Percentiles rank a stretch among this genome's conserved stretches.
phyloP scores from a whole-genome alignment of 768 basidiomycete genomes.

The Lyophyllum shimeji region DNA sequence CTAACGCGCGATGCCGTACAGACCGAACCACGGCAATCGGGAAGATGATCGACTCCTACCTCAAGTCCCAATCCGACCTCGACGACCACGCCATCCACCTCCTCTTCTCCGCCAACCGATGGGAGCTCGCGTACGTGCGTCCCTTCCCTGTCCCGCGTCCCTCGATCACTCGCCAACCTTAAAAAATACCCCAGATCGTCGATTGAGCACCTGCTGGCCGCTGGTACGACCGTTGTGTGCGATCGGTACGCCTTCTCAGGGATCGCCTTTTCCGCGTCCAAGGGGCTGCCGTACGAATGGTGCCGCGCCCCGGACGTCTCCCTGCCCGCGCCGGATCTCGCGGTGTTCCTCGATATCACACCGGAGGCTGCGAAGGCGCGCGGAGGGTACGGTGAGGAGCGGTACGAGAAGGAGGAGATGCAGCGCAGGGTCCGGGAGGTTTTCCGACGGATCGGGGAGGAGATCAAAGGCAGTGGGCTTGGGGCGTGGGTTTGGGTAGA shows the following conservation, averaged over 20 bases:
- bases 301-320: conserved; percentile 83
- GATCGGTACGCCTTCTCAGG: conserved; percentile 98
- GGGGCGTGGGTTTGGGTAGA: conserved; percentile 56
- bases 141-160: not conserved
- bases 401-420: conserved; percentile 82
- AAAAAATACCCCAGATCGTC: conserved; percentile 40
- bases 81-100: conserved; percentile 93
- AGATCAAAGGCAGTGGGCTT: conserved; percentile 33
- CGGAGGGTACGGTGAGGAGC: conserved; percentile 83
- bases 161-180: not conserved
- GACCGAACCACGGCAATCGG: conserved; percentile 92
- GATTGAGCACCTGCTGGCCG: conserved; percentile 57
- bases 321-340: conserved; percentile 87
- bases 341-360: conserved; percentile 81
- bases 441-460: conserved; percentile 57
- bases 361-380: conserved; percentile 67
- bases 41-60: conserved; percentile 89
- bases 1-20: conserved; percentile 26
- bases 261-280: conserved; percentile 80
- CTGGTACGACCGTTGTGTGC: conserved; percentile 77
- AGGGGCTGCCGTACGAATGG: conserved; percentile 76
- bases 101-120: conserved; percentile 94
- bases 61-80: conserved; percentile 80
- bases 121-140: conserved; percentile 79
- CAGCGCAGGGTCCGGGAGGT: conserved; percentile 62